Base-by-base conservation (phyloP, 225 moss, liverwort and hornwort species). In the Anthoceros angustus region DNA sequence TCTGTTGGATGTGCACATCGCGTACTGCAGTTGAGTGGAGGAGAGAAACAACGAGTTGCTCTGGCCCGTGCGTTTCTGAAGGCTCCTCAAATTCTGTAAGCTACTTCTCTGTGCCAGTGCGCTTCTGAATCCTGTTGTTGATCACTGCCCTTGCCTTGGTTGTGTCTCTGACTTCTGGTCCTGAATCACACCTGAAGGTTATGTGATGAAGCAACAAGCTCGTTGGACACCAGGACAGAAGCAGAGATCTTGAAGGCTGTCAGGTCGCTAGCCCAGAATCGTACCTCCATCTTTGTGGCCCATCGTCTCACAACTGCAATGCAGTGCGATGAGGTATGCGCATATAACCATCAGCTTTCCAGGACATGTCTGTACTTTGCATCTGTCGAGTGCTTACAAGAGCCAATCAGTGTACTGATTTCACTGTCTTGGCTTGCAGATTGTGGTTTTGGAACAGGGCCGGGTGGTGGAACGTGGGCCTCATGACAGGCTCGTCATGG, bases 131-230 rank as follows among this genome's bases (percentile, higher is more conserved):
- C 18, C 12, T 14, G 67, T 18, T 1, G 67, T 42, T 24, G 48
- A 43, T 4, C 23, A 3, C 32, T 4, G 32, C 4, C 32, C 32
- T 1, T 32, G 32, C 32, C 32, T 32, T 32, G 32, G 4, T 32
- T 32, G 4, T 32, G 32, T 32, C 32, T 32, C 32, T 32, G 32
- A 32, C 32, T 32, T 32, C 4, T 32, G 32, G 32, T 32, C 4
- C 2, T 32, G 32, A 32, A 32, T 32, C 32, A 32, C 32, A 32
- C 32, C 32, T 4, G 1, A 72, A 95, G 95, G 70, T 87, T 98
- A 66, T 98, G 98, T 74, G 98, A 98, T 69, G 98, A 98, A 79
- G 98, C 98, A 68, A 98, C 98, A 23, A 98, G 98, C 78, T 87
- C 98, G 68, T 76, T 98, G 68, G 98, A 98, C 75, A 98, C 92